These are phyloP conservation scores for Lactarius sanguifluus DNA, from an alignment of 768 basidiomycete species.

Conservation along the genomic window DNA sequence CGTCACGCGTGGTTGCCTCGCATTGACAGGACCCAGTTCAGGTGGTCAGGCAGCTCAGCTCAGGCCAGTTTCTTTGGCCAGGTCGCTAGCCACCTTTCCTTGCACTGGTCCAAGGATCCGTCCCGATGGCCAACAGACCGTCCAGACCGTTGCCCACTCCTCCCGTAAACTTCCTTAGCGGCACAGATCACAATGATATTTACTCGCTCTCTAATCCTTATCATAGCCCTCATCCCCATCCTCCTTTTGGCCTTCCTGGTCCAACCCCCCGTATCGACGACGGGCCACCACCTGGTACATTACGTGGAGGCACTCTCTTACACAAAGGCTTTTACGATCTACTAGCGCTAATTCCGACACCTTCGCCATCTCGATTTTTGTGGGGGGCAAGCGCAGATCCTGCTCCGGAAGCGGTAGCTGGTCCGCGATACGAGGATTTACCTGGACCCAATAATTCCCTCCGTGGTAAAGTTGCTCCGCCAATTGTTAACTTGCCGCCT, in stretches of 20 bases:
- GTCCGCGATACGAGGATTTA: constrained; percentile 69
- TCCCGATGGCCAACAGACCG: constrained; percentile 18
- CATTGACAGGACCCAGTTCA: not conserved
- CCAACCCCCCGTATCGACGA: constrained; percentile 36
- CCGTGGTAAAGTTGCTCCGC: constrained; percentile 24
- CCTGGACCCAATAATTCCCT: constrained; percentile 36
- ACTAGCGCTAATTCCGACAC: constrained; percentile 68
- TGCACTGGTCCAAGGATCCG: not conserved
- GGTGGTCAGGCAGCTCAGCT: not conserved
- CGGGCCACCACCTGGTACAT: constrained; percentile 47
- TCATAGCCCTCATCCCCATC: constrained; percentile 41
- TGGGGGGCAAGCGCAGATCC: constrained; percentile 45
- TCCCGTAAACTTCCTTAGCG: constrained; percentile 15
- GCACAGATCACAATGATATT: constrained; percentile 13
- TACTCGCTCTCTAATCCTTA: constrained; percentile 27
- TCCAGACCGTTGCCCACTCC: constrained; percentile 29
- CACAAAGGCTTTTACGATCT: constrained; percentile 93
- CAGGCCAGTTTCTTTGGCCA: not conserved
- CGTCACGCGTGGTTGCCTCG: constrained; percentile 20
- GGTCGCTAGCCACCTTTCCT: not conserved
- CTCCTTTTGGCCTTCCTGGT: constrained; percentile 32
- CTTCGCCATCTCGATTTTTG: constrained; percentile 61
- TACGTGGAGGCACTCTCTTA: constrained; percentile 69
- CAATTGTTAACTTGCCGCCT: constrained; percentile 37
- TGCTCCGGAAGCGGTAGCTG: constrained; percentile 48